Evolutionary conservation across 495 filamentous ascomycete genomes (phyloP).

Genomic region (Chlorociboria aeruginascens): DNA sequence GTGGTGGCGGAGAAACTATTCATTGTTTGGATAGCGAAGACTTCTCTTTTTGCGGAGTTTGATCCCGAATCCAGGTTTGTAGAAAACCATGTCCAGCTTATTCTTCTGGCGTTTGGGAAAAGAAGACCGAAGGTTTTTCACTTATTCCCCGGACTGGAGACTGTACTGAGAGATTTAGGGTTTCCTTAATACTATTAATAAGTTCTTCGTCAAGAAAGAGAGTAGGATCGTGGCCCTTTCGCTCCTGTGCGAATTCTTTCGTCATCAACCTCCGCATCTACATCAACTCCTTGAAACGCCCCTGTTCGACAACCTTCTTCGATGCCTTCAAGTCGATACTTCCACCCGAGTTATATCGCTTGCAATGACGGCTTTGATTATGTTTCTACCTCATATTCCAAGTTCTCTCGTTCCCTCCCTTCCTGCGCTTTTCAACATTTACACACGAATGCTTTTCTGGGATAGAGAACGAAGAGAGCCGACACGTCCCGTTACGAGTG

Average conservation of each 20-base stretch:
- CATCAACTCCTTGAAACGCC: conserved; percentile 55
- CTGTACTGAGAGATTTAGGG: conserved; percentile 30
- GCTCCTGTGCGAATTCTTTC: conserved; percentile 52
- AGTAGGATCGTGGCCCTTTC: conserved; percentile 44
- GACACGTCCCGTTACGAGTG: neutral
- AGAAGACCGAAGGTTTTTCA: conserved; percentile 49
- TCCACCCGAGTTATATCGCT: conserved; percentile 55
- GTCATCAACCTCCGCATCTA: conserved; percentile 57
- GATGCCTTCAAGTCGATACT: conserved; percentile 59
- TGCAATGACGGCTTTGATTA: conserved; percentile 54
- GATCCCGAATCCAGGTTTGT: conserved; percentile 36
- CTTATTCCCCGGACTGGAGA: neutral
- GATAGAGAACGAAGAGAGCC: conserved; percentile 30
- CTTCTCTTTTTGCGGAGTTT: conserved; percentile 28
- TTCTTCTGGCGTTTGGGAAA: conserved; percentile 39
- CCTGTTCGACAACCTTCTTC: conserved; percentile 51
- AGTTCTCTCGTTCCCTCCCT: conserved; percentile 49
- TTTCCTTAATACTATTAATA: conserved; percentile 46
- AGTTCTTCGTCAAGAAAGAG: conserved; percentile 44
- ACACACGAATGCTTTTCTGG: conserved; percentile 64
- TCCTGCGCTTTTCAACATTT: conserved; percentile 61
- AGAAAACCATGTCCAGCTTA: conserved; percentile 33
- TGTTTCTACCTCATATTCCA: conserved; percentile 67
- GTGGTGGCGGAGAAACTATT: conserved; percentile 43
- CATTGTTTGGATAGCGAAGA: conserved; percentile 45